Base-by-base conservation (phyloP, 129 eudicot genomes). In the Logfia minima region DNA sequence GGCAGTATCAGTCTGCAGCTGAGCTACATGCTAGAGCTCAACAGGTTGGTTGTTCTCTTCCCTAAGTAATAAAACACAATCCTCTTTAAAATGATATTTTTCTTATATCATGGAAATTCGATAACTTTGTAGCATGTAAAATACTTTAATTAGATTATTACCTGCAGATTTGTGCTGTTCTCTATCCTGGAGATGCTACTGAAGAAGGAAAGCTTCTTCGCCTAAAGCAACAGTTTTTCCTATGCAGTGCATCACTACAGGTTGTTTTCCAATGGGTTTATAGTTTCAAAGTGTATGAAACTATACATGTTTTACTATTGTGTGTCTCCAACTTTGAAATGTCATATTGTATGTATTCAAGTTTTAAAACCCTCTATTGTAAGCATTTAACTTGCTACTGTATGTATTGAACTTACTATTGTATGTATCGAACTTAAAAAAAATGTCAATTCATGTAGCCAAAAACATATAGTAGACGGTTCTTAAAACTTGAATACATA, bases 201-300 rank as follows among this genome's bases (percentile, higher is more conserved):
- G 99, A 95, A 79, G 75, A 81, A 75, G 99, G 99, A 74, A 95
- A 95, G 79, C 92, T 95, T 78, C 87, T 95, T 68, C 81, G 99
- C 37, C 83, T 95, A 75, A 95, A 95, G 90, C 99, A 95, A 80
- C 99, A 95, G 75, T 92, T 87, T 88, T 95, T 95, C 86, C 84
- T 95, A 65, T 95, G 99, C 86, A 95, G 99, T 71, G 99, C 97
- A 24, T 95, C 99, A 39, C 99, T 95, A 76, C 99, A 95, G 99
- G 99, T 95, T 77, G 16, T 67, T 75, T 75, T n/a, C 21, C 62
- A 72, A 79, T 64, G 43, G 43, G 43, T 43, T 8, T 11, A 43
- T 43, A 43, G 52, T 43, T 43, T 43, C 17, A 43, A 9, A 9
- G 52, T 10, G 17, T 43, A 43, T 2, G 52, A 43, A 43, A 43